phyloP scores from a whole-genome alignment of 169 alveolate genomes.

The Plasmodium adleri region DNA sequence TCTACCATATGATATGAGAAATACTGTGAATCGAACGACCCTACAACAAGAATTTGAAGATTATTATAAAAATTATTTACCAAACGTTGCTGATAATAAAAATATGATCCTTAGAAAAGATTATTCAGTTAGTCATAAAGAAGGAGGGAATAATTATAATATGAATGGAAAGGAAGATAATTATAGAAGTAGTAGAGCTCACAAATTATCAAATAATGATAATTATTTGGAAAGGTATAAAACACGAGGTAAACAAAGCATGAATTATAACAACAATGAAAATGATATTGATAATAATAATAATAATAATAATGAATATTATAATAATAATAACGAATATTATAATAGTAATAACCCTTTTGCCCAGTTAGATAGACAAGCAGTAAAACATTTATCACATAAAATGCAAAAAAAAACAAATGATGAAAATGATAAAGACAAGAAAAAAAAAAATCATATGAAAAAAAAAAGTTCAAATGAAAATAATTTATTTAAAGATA shows the following conservation, averaged over 20 bases:
- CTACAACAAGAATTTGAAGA: conserved; percentile 74
- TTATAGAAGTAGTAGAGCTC: neutral
- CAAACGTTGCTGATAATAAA: conserved; percentile 9
- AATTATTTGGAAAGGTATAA: too few species aligned
- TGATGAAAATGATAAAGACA: conserved; percentile 8
- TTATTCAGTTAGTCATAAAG: neutral
- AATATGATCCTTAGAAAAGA: conserved; percentile 27
- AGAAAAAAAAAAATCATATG: neutral
- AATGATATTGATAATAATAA: neutral
- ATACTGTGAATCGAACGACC: conserved; percentile 6
- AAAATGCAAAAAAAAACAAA: conserved; percentile 12
- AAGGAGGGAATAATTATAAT: neutral
- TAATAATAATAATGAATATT: neutral
- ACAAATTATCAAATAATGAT: too few species aligned
- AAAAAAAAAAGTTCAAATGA: neutral
- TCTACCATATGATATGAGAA: conserved; percentile 20
- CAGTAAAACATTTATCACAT: neutral
- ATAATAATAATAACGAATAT: neutral
- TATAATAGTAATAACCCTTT: conserved; percentile 39
- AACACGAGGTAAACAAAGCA: neutral
- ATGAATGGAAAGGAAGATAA: conserved; percentile 12
- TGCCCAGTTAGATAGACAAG: conserved; percentile 8
- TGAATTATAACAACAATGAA: neutral
- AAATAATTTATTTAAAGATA: conserved; percentile 13
- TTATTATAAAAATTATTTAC: conserved; percentile 58